Base-by-base conservation (phyloP, 2,329 filamentous ascomycete species). In the Monosporascus cannonballus region DNA sequence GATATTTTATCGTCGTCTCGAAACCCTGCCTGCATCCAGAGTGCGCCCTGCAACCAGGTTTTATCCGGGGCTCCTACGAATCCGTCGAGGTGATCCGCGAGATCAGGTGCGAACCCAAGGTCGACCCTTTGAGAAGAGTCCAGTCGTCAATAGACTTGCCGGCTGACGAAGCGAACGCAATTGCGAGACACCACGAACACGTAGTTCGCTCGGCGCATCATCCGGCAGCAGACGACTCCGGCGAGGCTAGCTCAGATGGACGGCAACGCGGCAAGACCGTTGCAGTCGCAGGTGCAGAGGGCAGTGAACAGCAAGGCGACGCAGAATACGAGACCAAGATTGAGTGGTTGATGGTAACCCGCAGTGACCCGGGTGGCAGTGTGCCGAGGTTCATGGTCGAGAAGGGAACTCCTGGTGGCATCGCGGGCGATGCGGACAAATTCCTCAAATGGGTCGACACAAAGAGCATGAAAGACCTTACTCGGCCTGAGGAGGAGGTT, bases 331-430 rank as follows among this genome's bases (percentile, higher is more conserved):
- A 73, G n/a, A 74, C 69, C 27, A 70, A 74, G 25, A 67, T 96
- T 2, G 91, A 96, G 68, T 96, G 91, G 91, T 81, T 94, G 55
- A 96, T 96, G 91, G 83, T 96, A 18, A 96, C 90, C 1, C 79
- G 91, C 48, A 93, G 88, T 67, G 90, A 96, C 61, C 90, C 91
- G 3, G 91, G 91, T 11, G 91, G 91, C 50, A 93, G 84, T 54
- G 91, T 96, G 18, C 91, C 91, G 1, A 81, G 89, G 15, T 96
- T 94, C 71, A 85, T 96, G 79, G 89, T 96, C n/a, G 91, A 96
- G 63, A 85, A 89, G 65, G 89, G 88, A 30, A 96, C 91, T 0
- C 91, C 91, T 0, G 83, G 79, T 11, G 89, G 89, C 37, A 94
- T 96, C 61, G 80, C 90, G 25, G 77, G 77, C 42, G 91, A 96